phyloP scores from a whole-genome alignment of 2,329 filamentous ascomycete species.

The Metarhizium guizhouense region DNA sequence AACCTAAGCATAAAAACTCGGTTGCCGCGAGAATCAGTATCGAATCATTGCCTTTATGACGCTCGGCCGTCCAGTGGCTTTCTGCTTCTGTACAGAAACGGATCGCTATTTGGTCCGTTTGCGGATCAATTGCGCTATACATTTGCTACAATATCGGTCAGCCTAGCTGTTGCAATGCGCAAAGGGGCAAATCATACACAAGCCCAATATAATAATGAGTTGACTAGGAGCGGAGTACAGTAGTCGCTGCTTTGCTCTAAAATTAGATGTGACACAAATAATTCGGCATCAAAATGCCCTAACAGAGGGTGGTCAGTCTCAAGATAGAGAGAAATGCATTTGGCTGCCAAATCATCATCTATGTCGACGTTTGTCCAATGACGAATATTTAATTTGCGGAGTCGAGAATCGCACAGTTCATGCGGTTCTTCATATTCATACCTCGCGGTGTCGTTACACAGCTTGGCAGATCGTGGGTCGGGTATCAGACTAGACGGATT shows the following conservation, averaged over 20 bases:
- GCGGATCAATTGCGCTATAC: conserved; percentile 21
- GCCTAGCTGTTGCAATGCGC: background rate
- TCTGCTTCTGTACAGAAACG: conserved; percentile 19
- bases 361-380: conserved; percentile 25
- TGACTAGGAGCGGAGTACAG: conserved; percentile 26
- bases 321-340: conserved; percentile 25
- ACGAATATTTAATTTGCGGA: conserved; percentile 15
- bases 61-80: conserved; percentile 13
- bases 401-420: conserved; percentile 17
- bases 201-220: conserved; percentile 24
- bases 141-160: conserved; percentile 18
- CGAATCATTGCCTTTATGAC: conserved; percentile 12
- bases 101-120: conserved; percentile 11
- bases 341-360: conserved; percentile 17
- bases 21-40: conserved; percentile 19
- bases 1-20: conserved; percentile 20
- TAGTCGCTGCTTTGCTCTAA: conserved; percentile 9
- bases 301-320: conserved; percentile 28
- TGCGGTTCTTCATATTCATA: background rate
- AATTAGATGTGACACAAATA: conserved; percentile 25
- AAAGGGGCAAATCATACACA: conserved; percentile 17
- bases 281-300: conserved; percentile 23
- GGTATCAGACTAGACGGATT: too few relatives aligned
- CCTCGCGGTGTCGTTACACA: too few relatives aligned
- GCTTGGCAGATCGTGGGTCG: too few relatives aligned